phyloP scores from a whole-genome alignment of 495 filamentous ascomycete species.

The Podospora tetraspora region DNA sequence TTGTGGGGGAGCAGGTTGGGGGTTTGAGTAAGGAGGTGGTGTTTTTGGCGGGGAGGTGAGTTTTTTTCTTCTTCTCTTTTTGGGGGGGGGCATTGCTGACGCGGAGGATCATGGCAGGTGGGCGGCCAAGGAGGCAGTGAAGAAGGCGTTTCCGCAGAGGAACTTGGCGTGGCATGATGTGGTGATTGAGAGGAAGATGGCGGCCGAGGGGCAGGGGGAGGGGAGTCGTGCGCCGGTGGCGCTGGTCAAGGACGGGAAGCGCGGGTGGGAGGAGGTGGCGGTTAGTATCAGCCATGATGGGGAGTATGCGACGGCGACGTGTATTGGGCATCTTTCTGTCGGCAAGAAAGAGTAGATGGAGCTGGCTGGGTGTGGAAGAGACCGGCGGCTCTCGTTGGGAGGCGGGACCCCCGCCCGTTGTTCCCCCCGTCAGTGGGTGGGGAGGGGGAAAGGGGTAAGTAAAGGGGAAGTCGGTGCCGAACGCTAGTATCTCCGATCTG shows the following conservation, averaged over 20 bases:
- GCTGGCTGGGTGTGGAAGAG: neutral
- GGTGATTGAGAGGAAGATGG: conserved; percentile 26
- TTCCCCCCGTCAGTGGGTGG: no score
- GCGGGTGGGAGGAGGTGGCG: conserved; percentile 14
- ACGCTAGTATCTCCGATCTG: neutral
- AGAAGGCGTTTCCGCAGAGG: conserved; percentile 51
- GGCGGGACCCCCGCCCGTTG: no score
- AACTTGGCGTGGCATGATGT: conserved; percentile 44
- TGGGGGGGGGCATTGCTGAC: neutral
- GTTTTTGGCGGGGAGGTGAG: conserved; percentile 48
- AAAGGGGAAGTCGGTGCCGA: no score
- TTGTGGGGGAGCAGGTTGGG: neutral
- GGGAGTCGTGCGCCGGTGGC: conserved; percentile 20
- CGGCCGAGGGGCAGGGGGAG: neutral
- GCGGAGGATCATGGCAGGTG: conserved; percentile 36
- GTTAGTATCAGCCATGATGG: conserved; percentile 39
- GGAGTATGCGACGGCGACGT: conserved; percentile 32
- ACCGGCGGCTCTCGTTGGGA: neutral
- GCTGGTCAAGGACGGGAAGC: conserved; percentile 14
- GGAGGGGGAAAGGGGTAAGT: no score
- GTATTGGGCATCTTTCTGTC: conserved; percentile 5
- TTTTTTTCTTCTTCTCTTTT: conserved; percentile 9
- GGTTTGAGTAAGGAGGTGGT: conserved; percentile 23
- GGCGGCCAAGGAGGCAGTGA: conserved; percentile 61
- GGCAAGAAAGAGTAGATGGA: neutral